A percentile compares a stretch with the other conserved stretches of the same genome.
phyloP scores from a whole-genome alignment of 164 flowering plant genomes.

The Dillenia suffruticosa region DNA sequence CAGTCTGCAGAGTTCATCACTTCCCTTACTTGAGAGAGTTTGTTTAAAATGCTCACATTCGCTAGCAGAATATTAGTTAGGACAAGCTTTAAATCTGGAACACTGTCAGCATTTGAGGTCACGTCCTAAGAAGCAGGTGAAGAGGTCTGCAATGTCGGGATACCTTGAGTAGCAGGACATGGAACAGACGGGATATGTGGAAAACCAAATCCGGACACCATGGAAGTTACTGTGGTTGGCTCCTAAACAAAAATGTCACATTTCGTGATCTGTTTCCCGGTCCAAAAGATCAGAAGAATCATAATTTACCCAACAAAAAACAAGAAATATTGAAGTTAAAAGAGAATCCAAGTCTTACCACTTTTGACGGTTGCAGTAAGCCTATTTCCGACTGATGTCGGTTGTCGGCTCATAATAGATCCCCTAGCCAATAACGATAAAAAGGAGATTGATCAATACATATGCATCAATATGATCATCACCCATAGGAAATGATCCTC shows the following conservation, averaged over 20 bases:
- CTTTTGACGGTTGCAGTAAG: slow-evolving; percentile 77
- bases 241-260: slow-evolving; percentile 43
- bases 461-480: too few species aligned
- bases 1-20: slow-evolving; percentile 58
- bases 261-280: background rate
- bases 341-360: slow-evolving; percentile 44
- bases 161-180: slow-evolving; percentile 57
- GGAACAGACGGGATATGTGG: slow-evolving; percentile 56
- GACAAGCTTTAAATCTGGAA: slow-evolving; percentile 64
- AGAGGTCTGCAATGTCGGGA: slow-evolving; percentile 56
- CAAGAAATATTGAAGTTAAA: background rate
- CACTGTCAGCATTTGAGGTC: slow-evolving; percentile 44
- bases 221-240: slow-evolving; percentile 63
- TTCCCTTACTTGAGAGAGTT: slow-evolving; percentile 75
- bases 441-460: background rate
- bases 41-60: slow-evolving; percentile 78
- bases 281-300: background rate
- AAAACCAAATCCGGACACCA: slow-evolving; percentile 47
- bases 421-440: slow-evolving; percentile 49
- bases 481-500: too few species aligned
- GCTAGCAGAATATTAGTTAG: slow-evolving; percentile 61
- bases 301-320: background rate
- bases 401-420: slow-evolving; percentile 55
- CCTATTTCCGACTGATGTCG: slow-evolving; percentile 45
- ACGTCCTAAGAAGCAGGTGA: slow-evolving; percentile 76